Conservation (phyloP, 495 filamentous ascomycete genomes). For the Pseudomonodictys pantanalensis region DNA sequence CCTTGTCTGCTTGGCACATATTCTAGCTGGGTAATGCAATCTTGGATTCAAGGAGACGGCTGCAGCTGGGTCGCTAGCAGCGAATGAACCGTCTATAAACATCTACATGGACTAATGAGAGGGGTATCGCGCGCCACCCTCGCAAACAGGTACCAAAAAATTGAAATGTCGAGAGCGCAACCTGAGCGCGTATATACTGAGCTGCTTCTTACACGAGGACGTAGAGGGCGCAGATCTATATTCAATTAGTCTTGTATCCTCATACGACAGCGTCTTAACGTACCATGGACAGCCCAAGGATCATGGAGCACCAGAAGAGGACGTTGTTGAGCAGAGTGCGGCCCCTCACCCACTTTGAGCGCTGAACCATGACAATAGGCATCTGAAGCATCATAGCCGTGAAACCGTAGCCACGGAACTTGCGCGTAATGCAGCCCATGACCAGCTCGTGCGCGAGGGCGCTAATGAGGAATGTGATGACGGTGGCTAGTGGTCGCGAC, state of each 20-base stretch:
- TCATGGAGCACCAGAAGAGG: conserved; percentile 95
- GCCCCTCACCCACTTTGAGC: conserved; percentile 69
- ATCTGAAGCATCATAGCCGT: conserved; percentile 93
- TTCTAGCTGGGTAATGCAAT: no score
- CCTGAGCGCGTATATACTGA: not conserved
- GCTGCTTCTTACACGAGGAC: conserved; percentile 23
- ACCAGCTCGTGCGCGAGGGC: conserved; percentile 90
- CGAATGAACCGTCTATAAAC: not conserved
- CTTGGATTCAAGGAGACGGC: no score
- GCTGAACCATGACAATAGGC: conserved; percentile 87
- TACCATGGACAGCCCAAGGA: conserved; percentile 82
- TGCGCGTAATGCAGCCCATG: conserved; percentile 97
- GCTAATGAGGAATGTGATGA: conserved; percentile 89
- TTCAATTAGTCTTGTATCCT: conserved; percentile 2
- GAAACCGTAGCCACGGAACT: conserved; percentile 91
- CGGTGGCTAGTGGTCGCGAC: conserved; percentile 73
- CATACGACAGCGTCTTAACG: conserved; percentile 33
- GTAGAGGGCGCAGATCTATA: conserved; percentile 36
- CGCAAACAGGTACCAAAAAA: no score
- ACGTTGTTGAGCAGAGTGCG: conserved; percentile 82
- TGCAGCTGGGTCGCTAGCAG: no score
- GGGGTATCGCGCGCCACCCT: not conserved
- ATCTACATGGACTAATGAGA: not conserved
- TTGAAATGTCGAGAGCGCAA: no score
- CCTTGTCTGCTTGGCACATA: no score